Base-by-base conservation (phyloP, 768 basidiomycete genomes). In the Mycena galericulata region DNA sequence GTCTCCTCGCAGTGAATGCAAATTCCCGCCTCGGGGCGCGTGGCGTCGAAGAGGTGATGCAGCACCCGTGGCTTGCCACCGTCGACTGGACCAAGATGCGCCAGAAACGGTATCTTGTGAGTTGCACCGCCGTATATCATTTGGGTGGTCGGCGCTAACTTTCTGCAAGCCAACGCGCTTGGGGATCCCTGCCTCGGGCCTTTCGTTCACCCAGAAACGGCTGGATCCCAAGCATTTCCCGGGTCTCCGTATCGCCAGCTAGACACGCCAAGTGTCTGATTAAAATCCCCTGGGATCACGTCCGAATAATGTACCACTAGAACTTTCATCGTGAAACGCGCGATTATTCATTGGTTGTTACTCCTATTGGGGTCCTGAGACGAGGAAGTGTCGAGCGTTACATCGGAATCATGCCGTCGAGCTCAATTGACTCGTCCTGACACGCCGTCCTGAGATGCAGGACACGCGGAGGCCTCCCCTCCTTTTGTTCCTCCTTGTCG, bases 61-160 rank as follows among this genome's bases (percentile, higher is more conserved):
- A 70, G 7, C 86, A 89, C 62, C 76, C 80, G 2, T 90, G 86
- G 85, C 71, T 89, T 46, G 66, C 69, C 6, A 74, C 77, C 24
- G 76, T 90, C 15, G 79, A 85, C 61, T 89, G 87, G 88, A 73
- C 73, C 22, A 82, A 81, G 72, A 81, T 89, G 77, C 69, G 79
- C 14, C 72, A 74, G 1, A 80, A 84, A 43, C 74, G 78, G 36
- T 87, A 87, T 58, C 65, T 84, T 32, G 89, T 89, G 73, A 50
- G 87, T 78, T 18, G 49, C 38, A 20, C 47, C 68, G 20, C 36
- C 46, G 22, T 57, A 7, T 34, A 10, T n/a, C 51, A 50, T 43
- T 24, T 29, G 26, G n/a, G n/a, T n/a, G n/a, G 40, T 62, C 30
- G 41, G 68, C 40, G 63, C 55, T 50, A 47, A 67, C 50, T 30